These are phyloP conservation scores for Rhynchospora breviuscula DNA, from an alignment of 176 grass and related monocot genomes.

Conservation along the genomic window DNA sequence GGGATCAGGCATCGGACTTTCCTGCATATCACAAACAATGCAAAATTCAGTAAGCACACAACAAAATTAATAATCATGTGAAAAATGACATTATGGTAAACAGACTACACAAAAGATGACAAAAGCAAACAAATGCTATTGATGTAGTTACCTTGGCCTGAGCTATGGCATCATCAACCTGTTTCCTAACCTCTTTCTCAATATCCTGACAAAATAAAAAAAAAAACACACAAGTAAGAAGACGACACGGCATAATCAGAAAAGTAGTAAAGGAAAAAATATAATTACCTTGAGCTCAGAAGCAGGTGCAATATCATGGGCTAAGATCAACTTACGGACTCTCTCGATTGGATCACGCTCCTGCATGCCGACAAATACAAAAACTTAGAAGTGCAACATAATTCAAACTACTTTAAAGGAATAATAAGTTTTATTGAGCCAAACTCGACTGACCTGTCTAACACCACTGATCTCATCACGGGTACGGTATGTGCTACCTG, in stretches of 20 bases:
- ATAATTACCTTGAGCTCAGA: constrained; percentile 70
- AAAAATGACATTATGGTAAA: background rate
- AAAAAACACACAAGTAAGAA: constrained; percentile 17
- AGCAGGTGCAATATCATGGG: constrained; percentile 58
- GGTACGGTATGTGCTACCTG: constrained; percentile 81
- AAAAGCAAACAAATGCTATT: background rate
- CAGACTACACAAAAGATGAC: background rate
- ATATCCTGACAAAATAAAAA: constrained; percentile 41
- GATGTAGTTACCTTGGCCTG: constrained; percentile 61
- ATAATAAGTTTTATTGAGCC: background rate
- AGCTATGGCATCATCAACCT: constrained; percentile 71
- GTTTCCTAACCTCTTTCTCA: constrained; percentile 76
- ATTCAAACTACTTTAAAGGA: background rate
- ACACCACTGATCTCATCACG: constrained; percentile 66
- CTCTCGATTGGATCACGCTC: constrained; percentile 84
- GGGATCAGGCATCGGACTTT: constrained; percentile 67
- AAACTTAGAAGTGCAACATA: background rate
- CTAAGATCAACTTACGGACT: constrained; percentile 63
- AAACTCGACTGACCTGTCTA: constrained; percentile 45
- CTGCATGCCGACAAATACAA: constrained; percentile 24
- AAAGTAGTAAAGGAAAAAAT: background rate
- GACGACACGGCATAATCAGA: background rate
- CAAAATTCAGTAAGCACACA: background rate
- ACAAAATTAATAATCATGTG: constrained; percentile 12
- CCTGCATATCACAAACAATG: constrained; percentile 32